Conservation (phyloP, 169 alveolate genomes). For the Plasmodium coatneyi region DNA sequence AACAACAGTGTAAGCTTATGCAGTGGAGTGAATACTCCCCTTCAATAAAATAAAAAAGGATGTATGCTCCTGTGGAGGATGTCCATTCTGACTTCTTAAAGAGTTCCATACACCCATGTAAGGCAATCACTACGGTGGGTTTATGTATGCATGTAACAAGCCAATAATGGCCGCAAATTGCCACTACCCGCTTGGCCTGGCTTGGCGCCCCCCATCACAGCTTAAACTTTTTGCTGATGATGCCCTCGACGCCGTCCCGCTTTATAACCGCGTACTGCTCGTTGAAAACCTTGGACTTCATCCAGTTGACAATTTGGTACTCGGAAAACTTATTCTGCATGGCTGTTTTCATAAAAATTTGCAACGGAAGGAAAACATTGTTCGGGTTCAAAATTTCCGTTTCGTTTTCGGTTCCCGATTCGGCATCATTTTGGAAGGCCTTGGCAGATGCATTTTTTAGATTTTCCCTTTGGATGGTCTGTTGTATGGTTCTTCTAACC, state of each 20-base stretch:
- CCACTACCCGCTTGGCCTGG: neutral
- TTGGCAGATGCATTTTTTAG: constrained; percentile 76
- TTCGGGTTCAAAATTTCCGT: constrained; percentile 75
- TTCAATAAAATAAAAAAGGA: neutral
- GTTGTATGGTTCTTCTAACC: constrained; percentile 83
- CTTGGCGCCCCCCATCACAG: neutral
- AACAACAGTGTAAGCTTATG: neutral
- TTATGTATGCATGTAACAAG: neutral
- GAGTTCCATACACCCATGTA: neutral
- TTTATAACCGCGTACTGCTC: constrained; percentile 77
- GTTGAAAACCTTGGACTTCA: constrained; percentile 83
- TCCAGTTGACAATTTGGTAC: constrained; percentile 84
- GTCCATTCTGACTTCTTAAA: neutral
- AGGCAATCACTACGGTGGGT: neutral
- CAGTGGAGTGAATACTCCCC: neutral
- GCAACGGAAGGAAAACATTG: constrained; percentile 46
- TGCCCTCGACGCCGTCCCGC: constrained; percentile 79
- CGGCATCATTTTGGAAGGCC: constrained; percentile 75
- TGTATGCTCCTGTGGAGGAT: neutral
- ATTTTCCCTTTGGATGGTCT: constrained; percentile 77
- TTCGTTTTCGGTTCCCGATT: constrained; percentile 77
- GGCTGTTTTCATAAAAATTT: constrained; percentile 81
- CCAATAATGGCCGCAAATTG: neutral
- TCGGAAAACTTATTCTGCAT: constrained; percentile 82
- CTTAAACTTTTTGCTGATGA: constrained; percentile 77